These are phyloP conservation scores for Hericium alpestre DNA, from an alignment of 768 basidiomycete species.

Conservation along the genomic window DNA sequence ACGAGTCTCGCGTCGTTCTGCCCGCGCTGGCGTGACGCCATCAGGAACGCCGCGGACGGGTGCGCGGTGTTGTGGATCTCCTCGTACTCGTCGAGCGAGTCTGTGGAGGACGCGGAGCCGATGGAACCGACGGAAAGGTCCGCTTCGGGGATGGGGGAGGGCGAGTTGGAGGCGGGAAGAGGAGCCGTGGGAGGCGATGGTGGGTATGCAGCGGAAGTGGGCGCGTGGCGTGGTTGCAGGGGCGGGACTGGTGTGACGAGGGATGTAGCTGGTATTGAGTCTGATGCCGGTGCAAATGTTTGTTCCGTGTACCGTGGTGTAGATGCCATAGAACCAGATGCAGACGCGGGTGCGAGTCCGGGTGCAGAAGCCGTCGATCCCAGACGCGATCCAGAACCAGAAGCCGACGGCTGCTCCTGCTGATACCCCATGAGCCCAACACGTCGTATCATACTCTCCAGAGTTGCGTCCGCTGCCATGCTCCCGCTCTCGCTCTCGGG, in stretches of 20 bases:
- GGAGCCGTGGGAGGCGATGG: constrained; percentile 15
- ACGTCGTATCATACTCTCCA: constrained; percentile 63
- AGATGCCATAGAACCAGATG: too few species aligned
- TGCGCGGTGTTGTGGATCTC: constrained; percentile 48
- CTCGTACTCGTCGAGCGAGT: constrained; percentile 40
- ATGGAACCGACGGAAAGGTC: too few species aligned
- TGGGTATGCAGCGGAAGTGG: constrained; percentile 14
- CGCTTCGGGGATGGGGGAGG: too few species aligned
- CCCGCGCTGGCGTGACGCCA: constrained; percentile 33
- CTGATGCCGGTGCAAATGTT: background rate
- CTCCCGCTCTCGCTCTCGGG: constrained; percentile 10
- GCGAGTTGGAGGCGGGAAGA: constrained; percentile 15
- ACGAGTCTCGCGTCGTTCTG: constrained; percentile 6
- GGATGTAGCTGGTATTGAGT: background rate
- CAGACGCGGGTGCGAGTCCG: too few species aligned
- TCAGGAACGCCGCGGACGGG: constrained; percentile 63
- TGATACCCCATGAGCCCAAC: constrained; percentile 29
- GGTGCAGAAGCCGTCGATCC: too few species aligned
- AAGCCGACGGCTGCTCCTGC: constrained; percentile 3
- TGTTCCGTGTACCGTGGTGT: too few species aligned
- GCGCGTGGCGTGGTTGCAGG: background rate
- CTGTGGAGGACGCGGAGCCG: constrained; percentile 31
- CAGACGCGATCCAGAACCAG: background rate
- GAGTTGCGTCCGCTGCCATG: constrained; percentile 35
- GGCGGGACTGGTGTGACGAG: background rate